Conservation (phyloP, 257 asterid genomes). For the Petunia secreta region DNA sequence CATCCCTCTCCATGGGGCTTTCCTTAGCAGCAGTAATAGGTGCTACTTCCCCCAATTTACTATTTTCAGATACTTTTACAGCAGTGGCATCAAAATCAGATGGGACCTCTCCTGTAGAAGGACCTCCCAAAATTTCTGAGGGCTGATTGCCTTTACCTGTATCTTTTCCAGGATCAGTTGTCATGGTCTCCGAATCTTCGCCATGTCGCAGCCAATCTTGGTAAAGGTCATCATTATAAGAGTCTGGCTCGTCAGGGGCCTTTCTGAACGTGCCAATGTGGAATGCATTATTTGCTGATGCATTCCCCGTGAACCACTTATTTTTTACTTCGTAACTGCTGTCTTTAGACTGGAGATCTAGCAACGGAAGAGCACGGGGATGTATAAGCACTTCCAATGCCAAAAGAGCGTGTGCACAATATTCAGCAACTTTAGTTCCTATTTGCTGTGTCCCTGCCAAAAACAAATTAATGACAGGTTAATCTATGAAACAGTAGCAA, state of each 20-base stretch:
- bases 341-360: conserved; percentile 39
- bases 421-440: conserved; percentile 60
- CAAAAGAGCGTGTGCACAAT: conserved; percentile 67
- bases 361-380: conserved; percentile 66
- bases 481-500: neutral
- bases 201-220: conserved; percentile 56
- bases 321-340: conserved; percentile 34
- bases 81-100: conserved; percentile 21
- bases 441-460: conserved; percentile 59
- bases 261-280: conserved; percentile 36
- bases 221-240: conserved; percentile 59
- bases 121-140: conserved; percentile 24
- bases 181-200: conserved; percentile 46
- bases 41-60: conserved; percentile 18
- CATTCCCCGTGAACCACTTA: conserved; percentile 39
- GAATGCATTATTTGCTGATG: conserved; percentile 32
- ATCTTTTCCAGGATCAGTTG: conserved; percentile 33
- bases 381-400: conserved; percentile 77
- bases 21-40: conserved; percentile 30
- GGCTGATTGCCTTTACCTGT: conserved; percentile 28
- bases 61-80: conserved; percentile 15
- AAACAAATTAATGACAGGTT: neutral
- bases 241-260: conserved; percentile 44
- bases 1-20: conserved; percentile 35
- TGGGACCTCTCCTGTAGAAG: conserved; percentile 32